A percentile compares a stretch with the other conserved stretches of the same genome.
phyloP scores from a whole-genome alignment of 352 stramenopile genomes.

The Phytophthora palmivora region DNA sequence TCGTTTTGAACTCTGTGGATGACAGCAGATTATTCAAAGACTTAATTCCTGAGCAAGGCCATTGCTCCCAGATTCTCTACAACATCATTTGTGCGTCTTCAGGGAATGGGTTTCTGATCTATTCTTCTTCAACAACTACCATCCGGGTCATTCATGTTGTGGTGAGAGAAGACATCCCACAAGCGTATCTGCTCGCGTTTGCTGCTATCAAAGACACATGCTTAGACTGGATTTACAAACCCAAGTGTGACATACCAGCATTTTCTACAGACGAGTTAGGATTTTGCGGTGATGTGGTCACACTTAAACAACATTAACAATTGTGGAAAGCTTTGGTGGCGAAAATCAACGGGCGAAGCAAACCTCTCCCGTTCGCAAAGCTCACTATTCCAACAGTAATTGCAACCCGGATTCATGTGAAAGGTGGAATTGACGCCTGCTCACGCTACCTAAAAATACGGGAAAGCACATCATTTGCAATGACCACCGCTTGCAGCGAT shows the following conservation, averaged over 20 bases:
- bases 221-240: neutral
- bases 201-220: neutral
- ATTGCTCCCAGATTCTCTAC: no score
- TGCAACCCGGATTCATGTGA: slow-evolving; percentile 5
- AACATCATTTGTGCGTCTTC: neutral
- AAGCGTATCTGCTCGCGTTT: neutral
- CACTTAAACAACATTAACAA: neutral
- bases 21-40: no score
- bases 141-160: slow-evolving; percentile 5
- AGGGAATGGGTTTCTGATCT: neutral
- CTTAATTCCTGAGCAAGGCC: no score
- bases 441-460: slow-evolving; percentile 11
- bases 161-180: neutral
- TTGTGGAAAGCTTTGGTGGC: neutral
- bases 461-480: no score
- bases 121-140: neutral
- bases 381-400: slow-evolving; percentile 11
- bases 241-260: neutral
- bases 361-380: neutral
- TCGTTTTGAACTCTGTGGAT: no score
- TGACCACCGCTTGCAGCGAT: no score
- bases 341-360: neutral
- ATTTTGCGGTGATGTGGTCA: neutral
- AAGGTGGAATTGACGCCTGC: slow-evolving; percentile 9
- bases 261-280: neutral